Conservation (phyloP, 2,329 filamentous ascomycete species). For the Dothistroma pini region DNA sequence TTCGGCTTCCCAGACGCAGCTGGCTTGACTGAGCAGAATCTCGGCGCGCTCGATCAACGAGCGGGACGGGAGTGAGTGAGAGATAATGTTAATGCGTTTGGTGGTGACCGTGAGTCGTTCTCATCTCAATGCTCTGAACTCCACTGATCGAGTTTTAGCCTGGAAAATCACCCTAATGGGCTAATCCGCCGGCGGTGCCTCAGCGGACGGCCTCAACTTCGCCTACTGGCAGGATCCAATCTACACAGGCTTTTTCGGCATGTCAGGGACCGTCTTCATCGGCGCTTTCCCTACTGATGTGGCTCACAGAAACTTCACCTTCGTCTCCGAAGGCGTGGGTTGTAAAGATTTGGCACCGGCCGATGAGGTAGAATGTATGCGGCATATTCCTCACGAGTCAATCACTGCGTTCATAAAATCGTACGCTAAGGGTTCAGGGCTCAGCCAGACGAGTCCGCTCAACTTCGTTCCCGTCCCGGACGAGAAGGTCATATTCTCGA, state of each 20-base stretch:
- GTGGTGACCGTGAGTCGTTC: slow-evolving; percentile 38
- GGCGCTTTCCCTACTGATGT: slow-evolving; percentile 6
- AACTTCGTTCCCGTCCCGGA: slow-evolving; percentile 29
- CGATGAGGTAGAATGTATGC: slow-evolving; percentile 17
- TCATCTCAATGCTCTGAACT: background rate
- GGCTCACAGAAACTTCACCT: slow-evolving; percentile 26
- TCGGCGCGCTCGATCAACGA: slow-evolving; percentile 54
- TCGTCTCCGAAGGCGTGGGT: slow-evolving; percentile 15
- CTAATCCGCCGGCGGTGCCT: slow-evolving; percentile 27
- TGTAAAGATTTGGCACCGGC: slow-evolving; percentile 41
- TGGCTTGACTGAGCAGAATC: slow-evolving; percentile 37
- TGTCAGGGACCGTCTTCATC: slow-evolving; percentile 38
- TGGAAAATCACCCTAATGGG: slow-evolving; percentile 28
- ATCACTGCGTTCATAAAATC: slow-evolving; percentile 17
- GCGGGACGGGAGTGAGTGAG: slow-evolving; percentile 51
- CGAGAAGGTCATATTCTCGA: slow-evolving; percentile 15
- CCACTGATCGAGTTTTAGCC: background rate
- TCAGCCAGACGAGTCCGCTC: slow-evolving; percentile 26
- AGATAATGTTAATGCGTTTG: slow-evolving; percentile 50
- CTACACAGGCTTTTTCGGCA: slow-evolving; percentile 37
- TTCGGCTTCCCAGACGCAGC: slow-evolving; percentile 42
- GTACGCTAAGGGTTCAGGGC: slow-evolving; percentile 17
- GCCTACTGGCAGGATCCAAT: slow-evolving; percentile 38
- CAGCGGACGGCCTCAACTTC: slow-evolving; percentile 33
- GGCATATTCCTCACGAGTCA: slow-evolving; percentile 9